These are phyloP conservation scores for Lachnellula hyalina DNA, from an alignment of 2,329 filamentous ascomycete species.

Conservation along the genomic window DNA sequence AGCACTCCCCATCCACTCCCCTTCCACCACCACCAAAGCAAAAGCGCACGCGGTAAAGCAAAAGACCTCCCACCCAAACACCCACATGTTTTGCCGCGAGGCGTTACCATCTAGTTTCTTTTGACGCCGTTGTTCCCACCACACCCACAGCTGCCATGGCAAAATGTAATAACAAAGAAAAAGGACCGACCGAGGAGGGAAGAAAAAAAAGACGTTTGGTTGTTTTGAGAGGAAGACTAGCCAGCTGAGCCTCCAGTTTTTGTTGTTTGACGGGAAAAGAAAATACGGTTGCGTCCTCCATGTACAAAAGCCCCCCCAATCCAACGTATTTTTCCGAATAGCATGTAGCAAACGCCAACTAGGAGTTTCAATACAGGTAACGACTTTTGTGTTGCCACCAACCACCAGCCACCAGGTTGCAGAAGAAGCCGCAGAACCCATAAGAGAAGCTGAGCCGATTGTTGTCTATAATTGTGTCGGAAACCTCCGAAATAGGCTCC, in stretches of 20 bases:
- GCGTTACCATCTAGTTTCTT: constrained; percentile 17
- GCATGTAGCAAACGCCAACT: neutral
- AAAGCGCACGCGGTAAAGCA: neutral
- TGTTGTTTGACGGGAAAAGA: neutral
- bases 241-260: constrained; percentile 9
- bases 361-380: neutral
- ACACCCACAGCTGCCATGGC: neutral
- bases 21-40: neutral
- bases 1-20: no score
- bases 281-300: neutral
- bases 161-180: constrained; percentile 1
- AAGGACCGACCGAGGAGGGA: constrained; percentile 5
- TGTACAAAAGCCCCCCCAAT: neutral
- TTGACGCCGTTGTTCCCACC: constrained; percentile 15
- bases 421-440: no score
- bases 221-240: constrained; percentile 2
- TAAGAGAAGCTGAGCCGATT: no score
- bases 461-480: no score
- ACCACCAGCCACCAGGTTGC: no score
- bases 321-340: neutral
- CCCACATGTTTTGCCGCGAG: constrained; percentile 20
- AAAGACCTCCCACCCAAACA: neutral
- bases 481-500: no score
- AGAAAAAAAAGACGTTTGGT: constrained; percentile 6
- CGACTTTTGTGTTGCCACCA: neutral